These are phyloP conservation scores for Rosa rugosa DNA, from an alignment of 306 rosid genomes.

Conservation along the genomic window DNA sequence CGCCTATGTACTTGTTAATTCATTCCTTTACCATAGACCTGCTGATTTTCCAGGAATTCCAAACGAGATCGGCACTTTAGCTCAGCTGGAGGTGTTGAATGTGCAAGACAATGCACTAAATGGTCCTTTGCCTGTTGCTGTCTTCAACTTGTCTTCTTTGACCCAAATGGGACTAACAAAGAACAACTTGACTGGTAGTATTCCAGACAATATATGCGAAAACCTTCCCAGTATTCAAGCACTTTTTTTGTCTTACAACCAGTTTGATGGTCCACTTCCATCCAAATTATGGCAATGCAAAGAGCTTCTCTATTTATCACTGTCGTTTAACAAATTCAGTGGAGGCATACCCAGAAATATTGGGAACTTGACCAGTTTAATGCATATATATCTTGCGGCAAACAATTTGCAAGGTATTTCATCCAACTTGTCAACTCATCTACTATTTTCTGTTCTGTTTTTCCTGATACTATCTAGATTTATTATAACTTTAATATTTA, in stretches of 20 bases:
- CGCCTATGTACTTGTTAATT: not conserved
- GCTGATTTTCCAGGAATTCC: slow-evolving; percentile 20
- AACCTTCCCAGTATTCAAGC: slow-evolving; percentile 15
- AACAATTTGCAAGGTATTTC: slow-evolving; percentile 28
- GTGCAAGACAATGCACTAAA: slow-evolving; percentile 8
- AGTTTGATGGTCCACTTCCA: slow-evolving; percentile 20
- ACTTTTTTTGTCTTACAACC: not conserved
- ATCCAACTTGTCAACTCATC: not conserved
- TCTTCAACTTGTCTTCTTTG: slow-evolving; percentile 23
- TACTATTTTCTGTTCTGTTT: not conserved
- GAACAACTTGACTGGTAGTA: slow-evolving; percentile 10
- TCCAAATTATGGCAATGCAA: slow-evolving; percentile 19
- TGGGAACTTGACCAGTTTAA: slow-evolving; percentile 11
- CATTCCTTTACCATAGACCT: not conserved
- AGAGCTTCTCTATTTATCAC: not conserved
- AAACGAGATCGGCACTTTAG: not conserved
- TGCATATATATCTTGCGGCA: not conserved
- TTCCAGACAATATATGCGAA: slow-evolving; percentile 16
- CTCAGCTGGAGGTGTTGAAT: slow-evolving; percentile 10
- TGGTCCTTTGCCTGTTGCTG: not conserved
- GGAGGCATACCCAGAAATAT: slow-evolving; percentile 20
- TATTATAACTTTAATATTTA: not conserved
- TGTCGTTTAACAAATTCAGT: not conserved
- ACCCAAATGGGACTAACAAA: not conserved
- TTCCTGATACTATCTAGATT: not conserved